Base-by-base conservation (phyloP, 495 filamentous ascomycete species). In the Lasiosphaeriaceae sp. region DNA sequence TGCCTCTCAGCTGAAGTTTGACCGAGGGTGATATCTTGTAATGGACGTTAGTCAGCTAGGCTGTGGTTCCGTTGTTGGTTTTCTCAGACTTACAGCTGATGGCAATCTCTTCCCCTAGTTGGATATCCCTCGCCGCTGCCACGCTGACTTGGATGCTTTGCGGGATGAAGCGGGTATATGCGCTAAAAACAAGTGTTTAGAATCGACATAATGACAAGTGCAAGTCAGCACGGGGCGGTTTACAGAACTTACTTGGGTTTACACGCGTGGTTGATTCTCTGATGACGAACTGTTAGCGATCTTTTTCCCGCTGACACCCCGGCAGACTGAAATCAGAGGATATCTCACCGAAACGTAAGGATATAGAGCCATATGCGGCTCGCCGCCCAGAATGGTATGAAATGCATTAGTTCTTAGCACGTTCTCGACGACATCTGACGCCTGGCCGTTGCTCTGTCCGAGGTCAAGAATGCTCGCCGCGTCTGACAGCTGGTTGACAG, bases 221-320 rank as follows among this genome's bases (percentile, higher is more conserved):
- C 3, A n/a, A n/a, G n/a, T n/a, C n/a, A n/a, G n/a, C n/a, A n/a
- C n/a, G n/a, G n/a, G n/a, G n/a, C n/a, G n/a, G n/a, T n/a, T n/a
- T 26, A 20, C 0, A 11, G 11, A 8, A 60, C 70, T 67, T 59
- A 75, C 72, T 71, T 73, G 50, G 74, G 72, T 14, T 61, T 70
- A 44, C 71, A 74, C 2, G 68, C 72, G 50, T 77, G 72, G 48
- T 75, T 77, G 29, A 75, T 67, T 50, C 71, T 68, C 72, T 73
- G 11, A n/a, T 21, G 8, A 34, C 20, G 21, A 6, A 2, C 4
- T 29, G 11, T 47, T 9, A 26, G 50, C 3, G 17, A 22, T 0
- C 8, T 43, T 14, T 37, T 37, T 37, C 34, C 2, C 8, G 14
- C 34, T 37, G 34, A 7, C 14, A 43, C 14, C 1, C 1, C n/a